These are phyloP conservation scores for Saccharomycopsis babjevae DNA, from an alignment of 805 yeast genomes.

Conservation along the genomic window DNA sequence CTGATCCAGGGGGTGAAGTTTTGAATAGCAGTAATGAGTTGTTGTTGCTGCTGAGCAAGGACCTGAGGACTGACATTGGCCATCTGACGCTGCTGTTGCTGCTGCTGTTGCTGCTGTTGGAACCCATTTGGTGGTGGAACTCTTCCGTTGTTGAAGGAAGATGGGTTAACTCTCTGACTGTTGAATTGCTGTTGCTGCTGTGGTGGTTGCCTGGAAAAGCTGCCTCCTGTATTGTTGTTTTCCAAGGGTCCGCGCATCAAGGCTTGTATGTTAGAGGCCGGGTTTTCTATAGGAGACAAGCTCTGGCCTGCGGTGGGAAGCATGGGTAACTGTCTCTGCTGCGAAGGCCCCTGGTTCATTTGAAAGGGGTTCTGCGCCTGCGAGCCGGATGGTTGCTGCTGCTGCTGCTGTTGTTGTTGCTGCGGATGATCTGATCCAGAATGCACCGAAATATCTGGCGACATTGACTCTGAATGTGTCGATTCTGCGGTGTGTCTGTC, in stretches of 20 bases:
- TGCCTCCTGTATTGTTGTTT: background rate
- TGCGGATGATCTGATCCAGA: conserved; percentile 5
- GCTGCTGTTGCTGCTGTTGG: background rate
- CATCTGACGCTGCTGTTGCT: background rate
- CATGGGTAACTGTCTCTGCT: conserved; percentile 15
- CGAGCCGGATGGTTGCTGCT: conserved; percentile 7
- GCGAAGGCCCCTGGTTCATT: conserved; percentile 5
- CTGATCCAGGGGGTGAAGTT: conserved; percentile 54
- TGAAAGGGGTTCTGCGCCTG: conserved; percentile 18
- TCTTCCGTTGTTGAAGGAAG: background rate
- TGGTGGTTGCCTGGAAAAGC: background rate
- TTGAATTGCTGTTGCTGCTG: conserved; percentile 1
- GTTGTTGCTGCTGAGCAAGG: conserved; percentile 23
- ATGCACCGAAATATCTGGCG: background rate
- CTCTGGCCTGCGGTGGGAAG: conserved; percentile 17
- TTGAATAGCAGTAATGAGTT: conserved; percentile 2
- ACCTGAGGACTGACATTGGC: conserved; percentile 3
- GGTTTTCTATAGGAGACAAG: conserved; percentile 9
- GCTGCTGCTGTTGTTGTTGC: conserved; percentile 14
- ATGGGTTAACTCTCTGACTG: background rate
- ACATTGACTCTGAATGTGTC: background rate
- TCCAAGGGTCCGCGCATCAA: background rate
- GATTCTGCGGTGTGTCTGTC: background rate
- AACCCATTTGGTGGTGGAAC: conserved; percentile 1
- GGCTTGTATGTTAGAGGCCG: background rate